Conservation (phyloP, 164 flowering plant species). For the Aristolochia californica region DNA sequence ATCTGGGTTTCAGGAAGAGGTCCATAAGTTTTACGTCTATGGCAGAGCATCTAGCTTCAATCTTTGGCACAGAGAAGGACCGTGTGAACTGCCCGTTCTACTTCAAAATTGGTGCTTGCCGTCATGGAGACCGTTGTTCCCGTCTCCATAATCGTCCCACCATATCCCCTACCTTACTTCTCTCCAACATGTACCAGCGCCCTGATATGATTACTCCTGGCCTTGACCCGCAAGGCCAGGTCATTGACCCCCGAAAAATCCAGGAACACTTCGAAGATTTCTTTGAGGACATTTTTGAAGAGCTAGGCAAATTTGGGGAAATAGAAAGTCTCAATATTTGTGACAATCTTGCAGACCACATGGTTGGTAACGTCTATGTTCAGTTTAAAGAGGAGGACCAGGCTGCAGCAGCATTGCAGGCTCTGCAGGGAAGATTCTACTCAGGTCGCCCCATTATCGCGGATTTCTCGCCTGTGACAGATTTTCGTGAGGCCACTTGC, state of each 20-base stretch:
- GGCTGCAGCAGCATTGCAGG: conserved; percentile 62
- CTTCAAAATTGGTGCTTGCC: conserved; percentile 55
- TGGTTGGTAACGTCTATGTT: conserved; percentile 79
- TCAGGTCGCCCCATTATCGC: conserved; percentile 81
- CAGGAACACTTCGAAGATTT: conserved; percentile 60
- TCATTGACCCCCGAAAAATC: conserved; percentile 51
- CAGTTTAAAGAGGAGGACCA: conserved; percentile 87
- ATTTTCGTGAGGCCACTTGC: conserved; percentile 69
- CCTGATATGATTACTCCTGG: conserved; percentile 70
- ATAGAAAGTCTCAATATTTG: conserved; percentile 66
- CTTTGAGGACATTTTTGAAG: conserved; percentile 66
- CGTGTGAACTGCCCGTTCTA: conserved; percentile 43
- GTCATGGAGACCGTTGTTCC: conserved; percentile 74
- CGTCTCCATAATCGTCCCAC: conserved; percentile 62
- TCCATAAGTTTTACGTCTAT: conserved; percentile 4
- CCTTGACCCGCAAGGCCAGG: conserved; percentile 48
- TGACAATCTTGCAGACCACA: conserved; percentile 73
- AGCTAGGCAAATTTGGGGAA: conserved; percentile 69
- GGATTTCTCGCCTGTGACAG: conserved; percentile 70
- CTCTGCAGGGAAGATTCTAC: conserved; percentile 56
- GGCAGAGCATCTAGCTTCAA: conserved; percentile 45
- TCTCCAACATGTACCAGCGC: conserved; percentile 70
- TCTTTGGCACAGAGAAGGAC: conserved; percentile 44
- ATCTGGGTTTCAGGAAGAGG: no score
- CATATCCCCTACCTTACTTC: conserved; percentile 59